These are phyloP conservation scores for Limtongia smithiae DNA, from an alignment of 805 yeast species.

Conservation along the genomic window DNA sequence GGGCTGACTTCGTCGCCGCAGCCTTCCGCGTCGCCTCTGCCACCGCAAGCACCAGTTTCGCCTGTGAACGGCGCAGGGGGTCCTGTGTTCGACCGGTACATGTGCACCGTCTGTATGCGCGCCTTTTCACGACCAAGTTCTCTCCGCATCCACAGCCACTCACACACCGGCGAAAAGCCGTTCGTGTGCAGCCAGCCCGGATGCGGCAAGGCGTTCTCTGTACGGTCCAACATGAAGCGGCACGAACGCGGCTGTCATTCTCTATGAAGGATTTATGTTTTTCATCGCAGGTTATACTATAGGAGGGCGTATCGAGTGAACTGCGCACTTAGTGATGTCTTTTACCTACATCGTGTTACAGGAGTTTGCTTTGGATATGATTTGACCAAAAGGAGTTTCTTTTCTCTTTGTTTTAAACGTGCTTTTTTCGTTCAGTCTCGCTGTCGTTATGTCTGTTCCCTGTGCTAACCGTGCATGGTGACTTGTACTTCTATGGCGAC, in stretches of 20 bases:
- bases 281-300: not conserved
- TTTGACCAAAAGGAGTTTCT: no score
- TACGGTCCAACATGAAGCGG: slow-evolving; percentile 79
- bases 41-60: not conserved
- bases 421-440: no score
- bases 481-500: no score
- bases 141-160: slow-evolving; percentile 72
- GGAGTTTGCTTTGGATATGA: no score
- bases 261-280: no score
- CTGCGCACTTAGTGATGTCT: no score
- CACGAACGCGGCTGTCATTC: slow-evolving; percentile 48
- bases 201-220: slow-evolving; percentile 71
- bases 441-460: no score
- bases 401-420: no score
- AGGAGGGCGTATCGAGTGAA: not conserved
- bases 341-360: no score
- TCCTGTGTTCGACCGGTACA: slow-evolving; percentile 32
- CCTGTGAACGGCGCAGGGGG: not conserved
- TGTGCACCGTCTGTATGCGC: slow-evolving; percentile 57
- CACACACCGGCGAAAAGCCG: slow-evolving; percentile 80
- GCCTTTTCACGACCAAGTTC: slow-evolving; percentile 83
- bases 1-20: slow-evolving; percentile 1
- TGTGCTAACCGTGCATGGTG: no score
- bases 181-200: slow-evolving; percentile 60
- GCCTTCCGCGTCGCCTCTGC: not conserved